Evolutionary conservation across 495 filamentous ascomycete species (phyloP), one percentile per base, ranked within the genome.

Genomic region (Talaromyces stipitatus): DNA sequence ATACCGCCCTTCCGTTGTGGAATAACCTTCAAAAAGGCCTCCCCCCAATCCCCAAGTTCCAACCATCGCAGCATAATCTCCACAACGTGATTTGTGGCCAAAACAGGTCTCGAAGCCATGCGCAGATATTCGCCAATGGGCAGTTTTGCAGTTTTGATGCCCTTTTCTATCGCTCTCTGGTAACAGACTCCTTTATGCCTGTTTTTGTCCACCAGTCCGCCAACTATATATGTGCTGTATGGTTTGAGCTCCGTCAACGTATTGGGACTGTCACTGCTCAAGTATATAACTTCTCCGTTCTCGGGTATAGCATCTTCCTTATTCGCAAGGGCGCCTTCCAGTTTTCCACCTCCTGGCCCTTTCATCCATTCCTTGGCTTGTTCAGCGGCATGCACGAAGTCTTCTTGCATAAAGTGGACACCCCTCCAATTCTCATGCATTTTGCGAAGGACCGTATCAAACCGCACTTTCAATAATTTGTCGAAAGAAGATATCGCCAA

Each of bases 11-110:
- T 90, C 38, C 94, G 71, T 66, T 85, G 86, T 0, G 94, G 94
- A 55, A 99, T 86, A 11, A 92, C 87, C 46, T 82, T 74, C 72
- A 92, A 72, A 62, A 99, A 97, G 0, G 94, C 91, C 62, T 87
- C 72, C 1, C 86, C 90, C 94, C 94, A 99, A 67, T 97, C 86
- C 0, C 87, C 85, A 26, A 80, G 77, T 60, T 96, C 89, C 54
- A 99, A 62, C 89, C 94, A 99, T 58, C 84, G 82, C 27, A 94
- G 66, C 89, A 99, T 96, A 59, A 99, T 97, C 69, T 97, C 94
- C 41, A 88, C 78, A 0, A 99, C 94, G 64, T 99, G 94, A 64
- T 97, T 97, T 11, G 91, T 95, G 5, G 91, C 83, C 43, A 99
- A 71, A 2, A 99, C 87, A 56, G 82, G 81, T 12, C 94, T 83